Base-by-base conservation (phyloP, 1,284 basidiomycete genomes). In the Boletus nobilissimus region DNA sequence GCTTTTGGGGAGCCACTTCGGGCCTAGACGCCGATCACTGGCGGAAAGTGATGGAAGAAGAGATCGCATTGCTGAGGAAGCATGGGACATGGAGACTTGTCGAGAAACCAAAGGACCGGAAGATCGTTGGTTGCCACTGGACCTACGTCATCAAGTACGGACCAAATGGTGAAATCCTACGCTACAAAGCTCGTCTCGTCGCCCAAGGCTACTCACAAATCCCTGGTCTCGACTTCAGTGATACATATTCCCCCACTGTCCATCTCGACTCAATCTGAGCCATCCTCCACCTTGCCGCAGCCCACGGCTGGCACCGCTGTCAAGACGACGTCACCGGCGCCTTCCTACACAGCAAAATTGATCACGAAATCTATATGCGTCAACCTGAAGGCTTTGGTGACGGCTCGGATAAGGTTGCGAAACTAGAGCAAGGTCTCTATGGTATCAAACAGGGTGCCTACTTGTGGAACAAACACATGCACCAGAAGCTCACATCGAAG, bases 181-280 rank as follows among this genome's bases (percentile, higher is more conserved):
- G 43, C 43, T 46, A 46, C 19, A 46, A 46, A 19, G 43, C 43
- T 19, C 43, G 43, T 19, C 43, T 46, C 19, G 43, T 46, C 19
- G 43, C 43, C 43, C 43, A 46, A 19, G 43, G 43, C 43, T 46
- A 46, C 43, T 46, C 43, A 10, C 43, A 46, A 46, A 46, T 46
- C 43, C 43, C 43, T 19, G 43, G 43, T 19, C 43, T 46, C 43
- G 19, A 46, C 43, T 46, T 46, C 19, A 46, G 43, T 46, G 43
- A 46, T 19, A 46, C 43, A 10, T 46, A 46, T 19, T 46, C 43
- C 11, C 43, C 87, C 0, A 86, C 87, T 0, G 83, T 85, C 8
- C 73, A 81, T 2, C 82, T 86, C 11, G 78, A 84, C 19, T 85
- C 87, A 0, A 78, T 89, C 2, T 71, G 82, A 0, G 78, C 84